Conservation (phyloP, 2,329 filamentous ascomycete genomes). For the Pseudogymnoascus sp. region DNA sequence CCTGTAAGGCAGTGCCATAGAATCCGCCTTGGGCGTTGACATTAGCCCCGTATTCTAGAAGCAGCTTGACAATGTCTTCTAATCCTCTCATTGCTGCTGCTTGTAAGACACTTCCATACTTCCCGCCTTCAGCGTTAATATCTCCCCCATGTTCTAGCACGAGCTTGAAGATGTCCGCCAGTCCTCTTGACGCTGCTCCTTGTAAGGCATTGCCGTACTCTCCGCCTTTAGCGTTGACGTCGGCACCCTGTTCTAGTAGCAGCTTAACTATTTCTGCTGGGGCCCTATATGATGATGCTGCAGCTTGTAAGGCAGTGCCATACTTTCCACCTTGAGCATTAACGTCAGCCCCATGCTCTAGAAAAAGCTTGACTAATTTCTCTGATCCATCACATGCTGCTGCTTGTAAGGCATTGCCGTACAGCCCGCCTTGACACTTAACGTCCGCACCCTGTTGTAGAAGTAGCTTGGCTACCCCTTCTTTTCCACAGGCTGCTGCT, state of each 20-base stretch:
- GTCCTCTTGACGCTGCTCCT: not conserved
- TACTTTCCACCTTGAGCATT: not conserved
- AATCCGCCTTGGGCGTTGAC: conserved; percentile 1
- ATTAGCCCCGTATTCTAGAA: not conserved
- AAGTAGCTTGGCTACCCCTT: conserved; percentile 5
- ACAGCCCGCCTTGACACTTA: conserved; percentile 1
- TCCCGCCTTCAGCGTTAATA: not conserved
- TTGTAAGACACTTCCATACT: not conserved
- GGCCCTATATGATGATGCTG: not conserved
- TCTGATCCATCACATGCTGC: conserved; percentile 7
- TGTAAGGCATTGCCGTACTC: conserved; percentile 14
- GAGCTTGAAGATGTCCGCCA: not conserved
- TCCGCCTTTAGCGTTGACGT: not conserved
- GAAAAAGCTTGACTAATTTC: not conserved
- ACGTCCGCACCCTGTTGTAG: conserved; percentile 13
- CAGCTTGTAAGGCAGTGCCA: not conserved
- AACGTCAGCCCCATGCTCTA: not conserved
- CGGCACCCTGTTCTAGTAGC: conserved; percentile 11
- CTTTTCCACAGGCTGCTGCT: not conserved
- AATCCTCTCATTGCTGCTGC: not conserved
- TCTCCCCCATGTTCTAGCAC: not conserved
- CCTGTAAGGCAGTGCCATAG: conserved; percentile 15
- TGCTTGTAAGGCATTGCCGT: conserved; percentile 14
- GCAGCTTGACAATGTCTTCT: not conserved
- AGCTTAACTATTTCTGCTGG: not conserved